Conservation (phyloP, 257 asterid genomes). For the Cynanchum wilfordii region DNA sequence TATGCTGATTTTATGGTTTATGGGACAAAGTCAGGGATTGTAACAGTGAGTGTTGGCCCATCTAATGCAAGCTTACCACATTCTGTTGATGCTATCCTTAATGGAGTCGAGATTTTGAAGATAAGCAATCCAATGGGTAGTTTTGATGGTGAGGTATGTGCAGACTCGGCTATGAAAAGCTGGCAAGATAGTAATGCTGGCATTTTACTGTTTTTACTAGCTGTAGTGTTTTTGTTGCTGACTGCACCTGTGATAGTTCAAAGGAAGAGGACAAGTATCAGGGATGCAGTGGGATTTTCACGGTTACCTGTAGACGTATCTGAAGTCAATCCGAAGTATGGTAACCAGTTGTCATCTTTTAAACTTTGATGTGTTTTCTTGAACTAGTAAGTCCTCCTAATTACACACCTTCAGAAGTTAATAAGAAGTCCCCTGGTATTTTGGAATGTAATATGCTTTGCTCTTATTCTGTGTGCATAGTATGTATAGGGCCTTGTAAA, state of each 20-base stretch:
- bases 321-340: conserved; percentile 42
- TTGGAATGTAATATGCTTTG: not conserved
- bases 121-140: conserved; percentile 70
- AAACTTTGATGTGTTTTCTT: conserved; percentile 34
- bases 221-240: conserved; percentile 50
- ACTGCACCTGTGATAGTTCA: conserved; percentile 47
- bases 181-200: conserved; percentile 48
- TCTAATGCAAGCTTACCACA: conserved; percentile 53
- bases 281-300: conserved; percentile 48
- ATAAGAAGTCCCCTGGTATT: not conserved
- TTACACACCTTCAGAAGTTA: not conserved
- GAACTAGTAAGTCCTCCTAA: not conserved
- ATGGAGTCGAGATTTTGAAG: conserved; percentile 87
- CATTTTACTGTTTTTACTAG: conserved; percentile 41
- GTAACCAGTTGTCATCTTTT: conserved; percentile 30
- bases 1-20: conserved; percentile 79
- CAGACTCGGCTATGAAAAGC: conserved; percentile 43
- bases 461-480: not conserved
- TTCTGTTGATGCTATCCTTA: conserved; percentile 73
- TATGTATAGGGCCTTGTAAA: not conserved
- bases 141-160: conserved; percentile 61
- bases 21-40: conserved; percentile 28
- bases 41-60: conserved; percentile 72
- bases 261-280: conserved; percentile 36
- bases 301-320: conserved; percentile 67